These are phyloP conservation scores for Mortierella claussenii DNA, from an alignment of 192 early-diverging fungal genomes.

Conservation along the genomic window DNA sequence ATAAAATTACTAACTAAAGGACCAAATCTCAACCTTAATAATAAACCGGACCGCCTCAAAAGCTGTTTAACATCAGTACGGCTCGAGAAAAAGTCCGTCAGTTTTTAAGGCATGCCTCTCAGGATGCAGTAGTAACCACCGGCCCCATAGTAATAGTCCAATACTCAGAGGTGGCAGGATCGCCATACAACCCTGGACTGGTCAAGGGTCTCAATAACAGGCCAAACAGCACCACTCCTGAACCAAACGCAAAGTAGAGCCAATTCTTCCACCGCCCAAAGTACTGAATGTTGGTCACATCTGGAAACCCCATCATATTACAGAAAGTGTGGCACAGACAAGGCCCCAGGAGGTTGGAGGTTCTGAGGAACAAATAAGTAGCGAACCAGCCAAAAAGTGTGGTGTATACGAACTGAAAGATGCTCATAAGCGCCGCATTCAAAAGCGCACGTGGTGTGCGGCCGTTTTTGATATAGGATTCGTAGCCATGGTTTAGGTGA, in stretches of 20 bases:
- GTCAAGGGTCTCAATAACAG: constrained; percentile 46
- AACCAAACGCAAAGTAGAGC: constrained; percentile 31
- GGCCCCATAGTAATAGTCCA: constrained; percentile 22
- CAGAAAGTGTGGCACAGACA: constrained; percentile 75
- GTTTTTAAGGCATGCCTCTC: too few species aligned
- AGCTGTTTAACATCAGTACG: too few species aligned
- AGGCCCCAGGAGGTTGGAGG: constrained; percentile 62
- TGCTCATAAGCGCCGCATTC: constrained; percentile 47
- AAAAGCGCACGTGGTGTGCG: constrained; percentile 50
- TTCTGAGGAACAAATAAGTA: constrained; percentile 71
- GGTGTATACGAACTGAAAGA: constrained; percentile 78
- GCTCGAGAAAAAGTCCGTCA: too few species aligned
- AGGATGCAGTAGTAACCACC: too few species aligned
- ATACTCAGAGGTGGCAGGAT: constrained; percentile 11
- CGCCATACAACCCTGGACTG: constrained; percentile 32
- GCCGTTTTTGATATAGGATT: constrained; percentile 60
- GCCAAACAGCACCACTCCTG: constrained; percentile 44
- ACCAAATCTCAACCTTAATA: too few species aligned
- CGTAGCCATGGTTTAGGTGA: constrained; percentile 78
- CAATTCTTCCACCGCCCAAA: constrained; percentile 33
- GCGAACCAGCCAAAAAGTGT: constrained; percentile 86
- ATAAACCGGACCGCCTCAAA: too few species aligned
- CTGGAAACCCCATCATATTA: constrained; percentile 84
- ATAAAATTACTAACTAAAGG: too few species aligned
- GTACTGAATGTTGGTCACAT: constrained; percentile 57